These are phyloP conservation scores for Fusarium continuum DNA, from an alignment of 2,329 filamentous ascomycete species.

Conservation along the genomic window DNA sequence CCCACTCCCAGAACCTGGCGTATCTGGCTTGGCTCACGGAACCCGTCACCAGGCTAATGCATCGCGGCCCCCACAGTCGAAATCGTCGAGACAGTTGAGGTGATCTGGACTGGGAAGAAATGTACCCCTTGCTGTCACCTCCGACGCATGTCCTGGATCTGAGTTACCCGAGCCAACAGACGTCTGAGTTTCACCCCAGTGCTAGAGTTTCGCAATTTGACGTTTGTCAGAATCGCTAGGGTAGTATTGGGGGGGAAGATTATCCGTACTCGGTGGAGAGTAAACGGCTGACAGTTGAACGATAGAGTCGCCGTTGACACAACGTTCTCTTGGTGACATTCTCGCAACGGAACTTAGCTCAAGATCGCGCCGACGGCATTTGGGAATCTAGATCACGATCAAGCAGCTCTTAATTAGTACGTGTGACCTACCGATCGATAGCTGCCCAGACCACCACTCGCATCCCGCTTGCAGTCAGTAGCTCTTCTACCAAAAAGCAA, in stretches of 20 bases:
- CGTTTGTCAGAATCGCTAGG: background rate
- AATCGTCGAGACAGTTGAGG: background rate
- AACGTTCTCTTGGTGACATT: too few species aligned
- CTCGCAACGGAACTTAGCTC: background rate
- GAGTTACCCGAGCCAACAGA: background rate
- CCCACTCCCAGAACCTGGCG: background rate
- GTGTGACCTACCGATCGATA: background rate
- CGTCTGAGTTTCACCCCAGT: background rate
- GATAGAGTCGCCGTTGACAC: background rate
- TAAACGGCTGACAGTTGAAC: background rate
- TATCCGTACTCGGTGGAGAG: too few species aligned
- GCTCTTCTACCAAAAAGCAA: background rate
- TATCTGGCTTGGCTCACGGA: background rate
- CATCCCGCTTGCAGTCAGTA: background rate
- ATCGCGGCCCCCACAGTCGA: slow-evolving; percentile 3
- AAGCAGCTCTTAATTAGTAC: background rate
- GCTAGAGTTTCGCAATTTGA: background rate
- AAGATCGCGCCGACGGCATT: background rate
- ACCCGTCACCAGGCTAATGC: background rate
- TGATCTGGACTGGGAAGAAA: background rate
- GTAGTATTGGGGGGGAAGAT: too few species aligned
- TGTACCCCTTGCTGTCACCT: background rate
- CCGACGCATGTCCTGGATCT: background rate
- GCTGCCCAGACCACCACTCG: too few species aligned
- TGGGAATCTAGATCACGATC: background rate